These are phyloP conservation scores for Bipolaris cookei DNA, from an alignment of 2,329 filamentous ascomycete species.

Conservation along the genomic window DNA sequence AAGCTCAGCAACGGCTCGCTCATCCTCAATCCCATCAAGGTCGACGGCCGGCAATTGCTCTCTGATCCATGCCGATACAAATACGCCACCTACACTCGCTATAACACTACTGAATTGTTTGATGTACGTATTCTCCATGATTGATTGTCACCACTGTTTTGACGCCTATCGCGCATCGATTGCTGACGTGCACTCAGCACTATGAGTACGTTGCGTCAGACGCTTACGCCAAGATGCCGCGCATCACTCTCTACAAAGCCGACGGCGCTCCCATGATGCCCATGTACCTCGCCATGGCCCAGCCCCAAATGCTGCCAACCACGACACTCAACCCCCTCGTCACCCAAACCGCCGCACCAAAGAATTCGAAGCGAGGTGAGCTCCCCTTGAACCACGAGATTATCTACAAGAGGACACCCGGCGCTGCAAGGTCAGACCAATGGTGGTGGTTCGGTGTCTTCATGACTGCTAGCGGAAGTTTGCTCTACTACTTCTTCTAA, in stretches of 20 bases:
- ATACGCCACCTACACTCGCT: conserved; percentile 66
- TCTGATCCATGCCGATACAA: conserved; percentile 68
- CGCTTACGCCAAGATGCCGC: conserved; percentile 65
- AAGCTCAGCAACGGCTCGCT: conserved; percentile 65
- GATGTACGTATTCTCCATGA: conserved; percentile 55
- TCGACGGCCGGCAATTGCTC: conserved; percentile 71
- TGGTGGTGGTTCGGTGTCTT: conserved; percentile 60
- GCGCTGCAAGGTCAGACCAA: conserved; percentile 51
- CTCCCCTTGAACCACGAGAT: conserved; percentile 52
- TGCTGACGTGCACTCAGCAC: conserved; percentile 36
- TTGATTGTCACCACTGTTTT: neutral
- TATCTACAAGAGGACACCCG: conserved; percentile 43
- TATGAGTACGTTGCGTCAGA: conserved; percentile 59
- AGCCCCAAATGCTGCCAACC: conserved; percentile 74
- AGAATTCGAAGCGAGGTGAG: conserved; percentile 47
- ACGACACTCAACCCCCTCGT: conserved; percentile 65
- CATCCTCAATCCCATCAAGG: conserved; percentile 64
- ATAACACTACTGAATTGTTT: conserved; percentile 69
- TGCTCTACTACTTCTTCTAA: conserved; percentile 56
- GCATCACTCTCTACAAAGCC: conserved; percentile 68
- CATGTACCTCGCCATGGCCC: conserved; percentile 68
- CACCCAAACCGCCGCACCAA: conserved; percentile 42
- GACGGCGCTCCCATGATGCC: conserved; percentile 71
- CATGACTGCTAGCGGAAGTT: conserved; percentile 56
- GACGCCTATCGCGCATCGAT: neutral